Conservation (phyloP, 1,284 basidiomycete genomes). For the Puccinia triticina region DNA sequence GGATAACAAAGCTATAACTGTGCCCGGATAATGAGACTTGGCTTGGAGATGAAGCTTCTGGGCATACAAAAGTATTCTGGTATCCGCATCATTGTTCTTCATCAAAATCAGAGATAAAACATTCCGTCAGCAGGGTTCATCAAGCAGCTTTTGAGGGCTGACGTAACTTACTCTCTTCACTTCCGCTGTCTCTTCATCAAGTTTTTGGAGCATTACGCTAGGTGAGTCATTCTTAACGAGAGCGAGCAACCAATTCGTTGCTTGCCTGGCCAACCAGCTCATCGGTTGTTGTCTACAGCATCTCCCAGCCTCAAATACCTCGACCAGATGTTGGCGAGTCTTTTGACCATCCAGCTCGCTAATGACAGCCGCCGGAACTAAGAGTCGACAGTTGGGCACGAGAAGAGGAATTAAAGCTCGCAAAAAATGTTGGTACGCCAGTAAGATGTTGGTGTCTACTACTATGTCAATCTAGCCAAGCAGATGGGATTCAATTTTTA, state of each 20-base stretch:
- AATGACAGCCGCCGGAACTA: constrained; percentile 28
- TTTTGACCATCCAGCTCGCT: constrained; percentile 33
- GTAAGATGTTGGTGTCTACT: constrained; percentile 41
- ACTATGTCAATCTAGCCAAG: constrained; percentile 26
- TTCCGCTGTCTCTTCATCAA: constrained; percentile 17
- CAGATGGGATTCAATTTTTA: neutral
- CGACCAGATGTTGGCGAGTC: constrained; percentile 12
- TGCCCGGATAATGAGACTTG: neutral
- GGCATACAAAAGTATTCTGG: constrained; percentile 30
- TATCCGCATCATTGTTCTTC: constrained; percentile 20
- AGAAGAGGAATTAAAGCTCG: constrained; percentile 16
- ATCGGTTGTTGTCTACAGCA: neutral
- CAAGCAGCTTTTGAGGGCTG: neutral
- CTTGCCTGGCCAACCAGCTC: constrained; percentile 26
- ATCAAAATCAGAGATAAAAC: neutral
- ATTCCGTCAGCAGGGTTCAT: constrained; percentile 3
- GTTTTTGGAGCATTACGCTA: constrained; percentile 19
- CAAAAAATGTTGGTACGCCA: constrained; percentile 32
- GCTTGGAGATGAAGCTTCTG: constrained; percentile 13
- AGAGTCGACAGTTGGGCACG: neutral
- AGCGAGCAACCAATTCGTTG: constrained; percentile 32
- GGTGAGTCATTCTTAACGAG: neutral
- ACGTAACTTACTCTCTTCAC: neutral
- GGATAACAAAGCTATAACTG: constrained; percentile 19
- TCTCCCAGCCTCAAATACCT: constrained; percentile 27